These are phyloP conservation scores for Brassica juncea DNA, from an alignment of 345 rosid genomes.

Conservation along the genomic window DNA sequence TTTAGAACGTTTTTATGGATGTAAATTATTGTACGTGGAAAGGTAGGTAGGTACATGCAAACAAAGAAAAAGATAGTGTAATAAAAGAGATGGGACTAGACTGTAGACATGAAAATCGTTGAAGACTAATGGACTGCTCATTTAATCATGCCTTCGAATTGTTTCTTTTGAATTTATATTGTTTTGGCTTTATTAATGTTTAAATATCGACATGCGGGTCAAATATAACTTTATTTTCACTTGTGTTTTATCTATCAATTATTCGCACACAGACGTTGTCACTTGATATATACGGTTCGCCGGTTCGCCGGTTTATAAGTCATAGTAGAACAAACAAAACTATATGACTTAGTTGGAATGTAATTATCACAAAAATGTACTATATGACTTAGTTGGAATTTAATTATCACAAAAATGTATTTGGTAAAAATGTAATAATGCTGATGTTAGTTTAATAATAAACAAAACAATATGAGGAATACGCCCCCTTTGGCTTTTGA, in stretches of 20 bases:
- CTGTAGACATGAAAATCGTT: slow-evolving; percentile 32
- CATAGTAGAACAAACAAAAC: background rate
- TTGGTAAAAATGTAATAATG: background rate
- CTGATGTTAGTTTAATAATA: background rate
- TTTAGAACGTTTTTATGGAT: background rate
- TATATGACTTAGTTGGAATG: background rate
- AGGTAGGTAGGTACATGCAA: slow-evolving; percentile 26
- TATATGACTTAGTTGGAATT: background rate
- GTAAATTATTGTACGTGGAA: slow-evolving; percentile 20
- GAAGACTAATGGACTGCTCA: slow-evolving; percentile 30
- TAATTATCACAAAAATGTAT: background rate
- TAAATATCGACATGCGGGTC: slow-evolving; percentile 6
- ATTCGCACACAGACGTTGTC: background rate
- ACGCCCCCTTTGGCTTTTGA: background rate
- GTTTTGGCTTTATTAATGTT: slow-evolving; percentile 16
- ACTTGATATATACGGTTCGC: background rate
- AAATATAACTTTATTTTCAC: background rate
- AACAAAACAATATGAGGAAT: background rate
- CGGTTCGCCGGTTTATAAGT: background rate
- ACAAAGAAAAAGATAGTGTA: background rate
- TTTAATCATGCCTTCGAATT: slow-evolving; percentile 23
- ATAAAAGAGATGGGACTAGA: slow-evolving; percentile 37
- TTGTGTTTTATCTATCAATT: background rate
- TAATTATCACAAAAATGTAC: background rate
- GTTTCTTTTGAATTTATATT: slow-evolving; percentile 22